A percentile compares a stretch with the other conserved stretches of the same genome.
Evolutionary conservation across 2,329 filamentous ascomycete genomes (phyloP).

Genomic region (Nemania sp.): DNA sequence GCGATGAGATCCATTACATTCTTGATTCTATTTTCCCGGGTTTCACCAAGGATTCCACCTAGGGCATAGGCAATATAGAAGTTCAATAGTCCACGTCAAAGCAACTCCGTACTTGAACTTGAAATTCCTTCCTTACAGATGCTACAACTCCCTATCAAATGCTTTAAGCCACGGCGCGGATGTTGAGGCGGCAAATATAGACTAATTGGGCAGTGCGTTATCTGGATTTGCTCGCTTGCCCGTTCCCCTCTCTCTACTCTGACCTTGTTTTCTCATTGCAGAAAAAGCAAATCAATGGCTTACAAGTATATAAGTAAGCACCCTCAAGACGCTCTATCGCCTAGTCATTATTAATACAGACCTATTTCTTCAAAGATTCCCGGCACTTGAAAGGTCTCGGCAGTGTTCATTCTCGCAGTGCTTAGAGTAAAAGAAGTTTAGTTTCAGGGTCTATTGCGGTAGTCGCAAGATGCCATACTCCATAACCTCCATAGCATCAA

Average conservation of each 20-base stretch:
- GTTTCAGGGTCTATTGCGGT: not conserved
- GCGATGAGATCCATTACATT: not conserved
- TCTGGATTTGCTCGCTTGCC: not conserved
- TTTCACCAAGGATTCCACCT: not conserved
- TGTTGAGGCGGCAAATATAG: not conserved
- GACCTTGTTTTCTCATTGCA: too few species aligned
- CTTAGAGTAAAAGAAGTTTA: not conserved
- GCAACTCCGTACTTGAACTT: not conserved
- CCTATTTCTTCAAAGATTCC: not conserved
- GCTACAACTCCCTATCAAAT: not conserved
- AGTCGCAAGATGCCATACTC: not conserved
- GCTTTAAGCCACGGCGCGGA: not conserved
- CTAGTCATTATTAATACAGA: not conserved
- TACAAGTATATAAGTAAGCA: not conserved
- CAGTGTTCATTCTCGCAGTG: not conserved
- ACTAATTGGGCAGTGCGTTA: not conserved
- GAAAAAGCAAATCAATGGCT: not conserved
- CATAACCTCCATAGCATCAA: too few species aligned
- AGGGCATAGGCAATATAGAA: not conserved
- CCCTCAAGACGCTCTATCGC: not conserved
- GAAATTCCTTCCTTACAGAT: not conserved
- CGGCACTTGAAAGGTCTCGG: not conserved
- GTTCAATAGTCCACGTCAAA: not conserved
- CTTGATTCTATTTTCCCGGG: not conserved
- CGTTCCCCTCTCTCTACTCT: not conserved